Base-by-base conservation (phyloP, 345 rosid genomes). In the Cardamine occulta region DNA sequence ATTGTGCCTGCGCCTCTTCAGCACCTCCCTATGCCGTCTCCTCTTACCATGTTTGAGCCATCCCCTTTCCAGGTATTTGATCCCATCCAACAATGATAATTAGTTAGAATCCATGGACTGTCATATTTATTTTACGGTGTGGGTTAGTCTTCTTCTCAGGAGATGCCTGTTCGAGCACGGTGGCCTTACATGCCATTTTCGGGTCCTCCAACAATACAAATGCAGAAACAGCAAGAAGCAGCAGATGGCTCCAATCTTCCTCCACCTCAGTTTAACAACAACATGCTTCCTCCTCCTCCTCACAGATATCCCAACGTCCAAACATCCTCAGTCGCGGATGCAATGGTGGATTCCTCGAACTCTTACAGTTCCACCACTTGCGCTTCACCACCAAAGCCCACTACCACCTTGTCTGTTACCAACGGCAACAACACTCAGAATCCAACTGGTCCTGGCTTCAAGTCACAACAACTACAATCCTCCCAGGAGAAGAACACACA, bases 11-110 rank as follows among this genome's bases (percentile, higher is more conserved):
- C 85, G 66, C 86, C 96, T 45, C 77, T 90, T 48, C 96, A 87
- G 80, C 93, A 92, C 81, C 92, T 92, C 70, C 93, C 96, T n/a
- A 79, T 90, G 80, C 89, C 91, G 48, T 47, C 51, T 47, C 10
- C 51, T 47, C 51, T 47, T 47, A 21, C 51, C 21, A 87, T 95
- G 96, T 92, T 92, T 86, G 99, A 95, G 73, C 90, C 86, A 65
- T 83, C 97, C 13, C 96, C 96, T 79, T 95, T 90, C 88, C 99
- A 90, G 97, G 99, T 95, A 84, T 15, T 15, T 57, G 60, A 37
- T 35, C 56, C 45, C 31, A 31, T 39, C 32, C 51, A 70, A 63
- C 54, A 32, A 76, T 71, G 18, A 66, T 37, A 24, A 72, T 26
- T 63, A 48, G 74, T 70, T 24, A 72, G 29, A 73, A 72, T 69